These are phyloP conservation scores for Aspergillus viridinutans DNA, from an alignment of 2,329 filamentous ascomycete genomes.

Conservation along the genomic window DNA sequence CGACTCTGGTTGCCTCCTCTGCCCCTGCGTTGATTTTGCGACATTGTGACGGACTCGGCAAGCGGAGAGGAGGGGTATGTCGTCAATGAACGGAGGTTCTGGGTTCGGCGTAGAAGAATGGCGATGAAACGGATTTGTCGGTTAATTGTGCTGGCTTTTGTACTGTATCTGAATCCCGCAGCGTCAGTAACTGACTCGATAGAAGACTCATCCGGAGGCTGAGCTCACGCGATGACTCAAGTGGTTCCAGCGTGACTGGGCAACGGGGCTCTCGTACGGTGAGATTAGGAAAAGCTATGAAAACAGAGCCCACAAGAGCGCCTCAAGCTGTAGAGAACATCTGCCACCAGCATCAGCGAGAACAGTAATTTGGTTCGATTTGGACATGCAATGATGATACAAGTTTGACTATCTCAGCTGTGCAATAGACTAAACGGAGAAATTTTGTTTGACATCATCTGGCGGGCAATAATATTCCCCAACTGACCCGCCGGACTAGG, in stretches of 20 bases:
- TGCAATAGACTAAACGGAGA: not conserved
- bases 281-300: not conserved
- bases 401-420: not conserved
- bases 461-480: not conserved
- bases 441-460: constrained; percentile 4
- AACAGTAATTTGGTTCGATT: not conserved
- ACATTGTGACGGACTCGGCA: not conserved
- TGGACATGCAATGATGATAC: not conserved
- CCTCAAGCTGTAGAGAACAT: not conserved
- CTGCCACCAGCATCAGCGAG: not conserved
- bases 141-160: not conserved
- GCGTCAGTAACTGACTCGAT: not conserved
- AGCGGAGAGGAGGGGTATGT: not conserved
- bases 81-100: not conserved
- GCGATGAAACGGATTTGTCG: not conserved
- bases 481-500: not conserved
- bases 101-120: not conserved
- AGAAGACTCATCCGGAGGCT: not conserved
- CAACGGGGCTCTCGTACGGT: not conserved
- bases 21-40: constrained; percentile 4
- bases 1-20: constrained; percentile 19
- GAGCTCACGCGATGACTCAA: not conserved
- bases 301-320: not conserved
- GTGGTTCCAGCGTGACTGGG: not conserved
- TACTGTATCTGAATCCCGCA: not conserved